A percentile compares a stretch with the other conserved stretches of the same genome.
Evolutionary conservation across 441 rosid genomes (phyloP).

Genomic region (Biscutella laevigata): DNA sequence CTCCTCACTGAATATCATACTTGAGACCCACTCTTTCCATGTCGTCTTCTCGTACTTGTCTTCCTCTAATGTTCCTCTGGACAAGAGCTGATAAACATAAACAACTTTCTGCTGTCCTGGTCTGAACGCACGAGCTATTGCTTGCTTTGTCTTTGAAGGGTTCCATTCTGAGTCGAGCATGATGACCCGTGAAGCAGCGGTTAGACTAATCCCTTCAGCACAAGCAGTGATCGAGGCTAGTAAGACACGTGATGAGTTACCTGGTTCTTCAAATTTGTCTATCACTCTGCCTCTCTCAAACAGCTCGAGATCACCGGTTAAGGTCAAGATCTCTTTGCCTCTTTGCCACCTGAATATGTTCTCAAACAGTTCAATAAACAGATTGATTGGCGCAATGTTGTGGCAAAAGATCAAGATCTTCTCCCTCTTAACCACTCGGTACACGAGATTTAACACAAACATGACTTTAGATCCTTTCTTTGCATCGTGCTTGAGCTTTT

Average conservation of each 20-base stretch:
- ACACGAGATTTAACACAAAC: constrained; percentile 78
- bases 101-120: constrained; percentile 92
- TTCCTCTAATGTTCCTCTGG: constrained; percentile 73
- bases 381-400: constrained; percentile 80
- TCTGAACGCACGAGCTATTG: constrained; percentile 86
- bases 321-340: constrained; percentile 66
- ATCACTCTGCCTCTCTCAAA: constrained; percentile 82
- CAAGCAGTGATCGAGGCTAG: constrained; percentile 89
- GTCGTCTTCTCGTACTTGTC: constrained; percentile 81
- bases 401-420: constrained; percentile 87
- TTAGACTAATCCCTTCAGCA: constrained; percentile 90
- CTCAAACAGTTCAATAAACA: constrained; percentile 61
- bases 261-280: constrained; percentile 73
- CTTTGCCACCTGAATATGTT: constrained; percentile 60
- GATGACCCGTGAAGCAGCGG: constrained; percentile 88
- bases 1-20: constrained; percentile 93
- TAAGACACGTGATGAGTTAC: constrained; percentile 52
- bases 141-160: constrained; percentile 97
- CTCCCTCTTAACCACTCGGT: constrained; percentile 63
- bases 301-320: constrained; percentile 80
- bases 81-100: constrained; percentile 82
- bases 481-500: constrained; percentile 43
- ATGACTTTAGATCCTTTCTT: constrained; percentile 84
- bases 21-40: constrained; percentile 97
- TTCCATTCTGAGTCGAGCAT: constrained; percentile 89